Conservation (phyloP, 805 yeast genomes). For the Candida cerambycidarum region DNA sequence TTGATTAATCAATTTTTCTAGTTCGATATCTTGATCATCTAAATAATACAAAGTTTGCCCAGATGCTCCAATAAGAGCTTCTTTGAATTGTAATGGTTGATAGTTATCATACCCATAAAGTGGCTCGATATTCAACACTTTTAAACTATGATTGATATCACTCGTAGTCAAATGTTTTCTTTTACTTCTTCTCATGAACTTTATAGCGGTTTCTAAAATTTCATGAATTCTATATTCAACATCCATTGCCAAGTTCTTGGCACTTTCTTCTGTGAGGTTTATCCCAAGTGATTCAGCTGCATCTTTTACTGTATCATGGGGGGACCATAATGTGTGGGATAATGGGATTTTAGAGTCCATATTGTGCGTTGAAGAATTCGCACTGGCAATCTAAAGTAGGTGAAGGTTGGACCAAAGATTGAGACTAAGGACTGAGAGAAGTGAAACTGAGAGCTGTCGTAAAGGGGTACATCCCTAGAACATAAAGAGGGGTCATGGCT, state of each 20-base stretch:
- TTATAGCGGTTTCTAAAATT: slow-evolving; percentile 90
- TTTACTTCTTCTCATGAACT: slow-evolving; percentile 93
- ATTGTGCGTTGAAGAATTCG: neutral
- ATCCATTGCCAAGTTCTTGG: slow-evolving; percentile 96
- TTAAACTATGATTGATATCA: slow-evolving; percentile 79
- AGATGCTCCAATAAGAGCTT: slow-evolving; percentile 78
- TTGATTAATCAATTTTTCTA: slow-evolving; percentile 88
- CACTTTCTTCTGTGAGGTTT: slow-evolving; percentile 83
- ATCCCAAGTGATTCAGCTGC: slow-evolving; percentile 92
- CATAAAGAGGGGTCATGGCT: too few species aligned
- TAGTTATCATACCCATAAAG: slow-evolving; percentile 80
- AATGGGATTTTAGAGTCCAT: slow-evolving; percentile 48
- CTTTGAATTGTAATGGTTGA: slow-evolving; percentile 74
- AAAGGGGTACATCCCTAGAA: too few species aligned
- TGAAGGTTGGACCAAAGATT: neutral
- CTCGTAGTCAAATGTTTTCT: slow-evolving; percentile 75
- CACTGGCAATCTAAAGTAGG: too few species aligned
- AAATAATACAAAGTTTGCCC: slow-evolving; percentile 93
- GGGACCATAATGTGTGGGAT: slow-evolving; percentile 95
- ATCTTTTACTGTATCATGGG: slow-evolving; percentile 93
- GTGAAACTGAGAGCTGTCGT: too few species aligned
- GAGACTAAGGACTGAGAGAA: neutral
- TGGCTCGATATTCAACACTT: slow-evolving; percentile 89
- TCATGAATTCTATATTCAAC: slow-evolving; percentile 97
- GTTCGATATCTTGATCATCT: slow-evolving; percentile 90